Evolutionary conservation across 2,329 filamentous ascomycete species (phyloP).

Genomic region (Xylaria hypoxylon): DNA sequence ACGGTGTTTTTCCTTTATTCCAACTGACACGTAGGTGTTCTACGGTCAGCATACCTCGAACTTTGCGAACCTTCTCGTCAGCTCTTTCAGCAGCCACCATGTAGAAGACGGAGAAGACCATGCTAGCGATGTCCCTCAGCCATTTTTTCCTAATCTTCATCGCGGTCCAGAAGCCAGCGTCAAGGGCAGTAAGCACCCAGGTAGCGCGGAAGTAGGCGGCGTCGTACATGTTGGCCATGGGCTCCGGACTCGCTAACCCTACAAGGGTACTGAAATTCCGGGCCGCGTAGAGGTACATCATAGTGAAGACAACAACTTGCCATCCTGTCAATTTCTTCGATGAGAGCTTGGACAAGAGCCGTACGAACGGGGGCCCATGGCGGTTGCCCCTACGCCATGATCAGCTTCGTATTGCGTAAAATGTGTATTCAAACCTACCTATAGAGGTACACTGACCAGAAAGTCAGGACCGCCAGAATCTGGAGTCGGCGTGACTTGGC

Average conservation of each 20-base stretch:
- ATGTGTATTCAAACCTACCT: constrained; percentile 61
- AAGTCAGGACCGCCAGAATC: constrained; percentile 88
- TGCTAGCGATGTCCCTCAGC: constrained; percentile 82
- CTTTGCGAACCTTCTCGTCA: constrained; percentile 95
- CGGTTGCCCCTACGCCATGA: constrained; percentile 74
- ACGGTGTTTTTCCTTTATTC: constrained; percentile 94
- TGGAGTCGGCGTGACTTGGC: constrained; percentile 92
- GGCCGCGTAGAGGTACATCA: constrained; percentile 90
- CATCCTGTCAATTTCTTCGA: constrained; percentile 82
- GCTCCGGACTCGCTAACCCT: constrained; percentile 91
- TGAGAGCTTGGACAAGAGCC: constrained; percentile 76
- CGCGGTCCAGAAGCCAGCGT: constrained; percentile 98
- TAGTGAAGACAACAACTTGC: constrained; percentile 88
- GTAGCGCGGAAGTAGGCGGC: constrained; percentile 94
- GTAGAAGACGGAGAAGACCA: constrained; percentile 91
- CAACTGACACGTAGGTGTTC: constrained; percentile 93
- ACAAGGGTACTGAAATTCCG: constrained; percentile 95
- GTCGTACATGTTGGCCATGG: constrained; percentile 92
- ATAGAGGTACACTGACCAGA: constrained; percentile 89
- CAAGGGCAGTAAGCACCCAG: constrained; percentile 93
- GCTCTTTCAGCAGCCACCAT: constrained; percentile 92
- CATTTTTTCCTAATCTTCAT: constrained; percentile 88
- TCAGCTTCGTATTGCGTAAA: constrained; percentile 34
- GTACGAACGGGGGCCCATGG: constrained; percentile 85
- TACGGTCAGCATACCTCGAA: constrained; percentile 85